Conservation (phyloP, 805 yeast genomes). For the Myxozyma lipomycoides region DNA sequence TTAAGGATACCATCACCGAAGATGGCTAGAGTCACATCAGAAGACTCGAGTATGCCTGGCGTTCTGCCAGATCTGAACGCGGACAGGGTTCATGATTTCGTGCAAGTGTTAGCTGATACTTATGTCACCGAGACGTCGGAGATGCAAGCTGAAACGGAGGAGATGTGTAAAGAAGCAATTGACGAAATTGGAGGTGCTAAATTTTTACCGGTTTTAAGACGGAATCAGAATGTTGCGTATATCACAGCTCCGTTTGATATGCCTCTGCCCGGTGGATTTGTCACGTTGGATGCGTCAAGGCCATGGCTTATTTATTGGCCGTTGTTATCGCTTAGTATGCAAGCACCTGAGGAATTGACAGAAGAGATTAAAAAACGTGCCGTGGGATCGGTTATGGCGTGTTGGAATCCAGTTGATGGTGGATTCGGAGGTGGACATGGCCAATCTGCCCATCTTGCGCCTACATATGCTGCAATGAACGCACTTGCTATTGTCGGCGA, state of each 20-base stretch:
- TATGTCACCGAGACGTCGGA: slow-evolving; percentile 25
- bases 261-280: slow-evolving; percentile 49
- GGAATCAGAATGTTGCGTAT: slow-evolving; percentile 7
- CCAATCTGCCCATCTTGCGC: slow-evolving; percentile 80
- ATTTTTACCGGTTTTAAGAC: slow-evolving; percentile 6
- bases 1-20: no score
- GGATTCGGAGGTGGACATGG: slow-evolving; percentile 85
- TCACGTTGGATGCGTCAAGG: slow-evolving; percentile 77
- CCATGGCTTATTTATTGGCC: slow-evolving; percentile 92
- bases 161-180: slow-evolving; percentile 8
- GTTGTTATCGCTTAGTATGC: slow-evolving; percentile 48
- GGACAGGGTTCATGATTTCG: no score
- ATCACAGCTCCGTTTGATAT: slow-evolving; percentile 3
- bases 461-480: slow-evolving; percentile 73
- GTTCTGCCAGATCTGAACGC: no score
- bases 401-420: slow-evolving; percentile 42
- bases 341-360: slow-evolving; percentile 38
- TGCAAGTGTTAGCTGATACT: no score
- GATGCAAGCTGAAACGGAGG: slow-evolving; percentile 17
- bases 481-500: slow-evolving; percentile 51
- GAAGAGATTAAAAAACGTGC: slow-evolving; percentile 29
- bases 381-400: slow-evolving; percentile 34
- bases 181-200: slow-evolving; percentile 2
- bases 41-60: no score
- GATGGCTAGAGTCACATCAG: no score